phyloP scores from a whole-genome alignment of 1,284 basidiomycete species.

The Chiua sp. region DNA sequence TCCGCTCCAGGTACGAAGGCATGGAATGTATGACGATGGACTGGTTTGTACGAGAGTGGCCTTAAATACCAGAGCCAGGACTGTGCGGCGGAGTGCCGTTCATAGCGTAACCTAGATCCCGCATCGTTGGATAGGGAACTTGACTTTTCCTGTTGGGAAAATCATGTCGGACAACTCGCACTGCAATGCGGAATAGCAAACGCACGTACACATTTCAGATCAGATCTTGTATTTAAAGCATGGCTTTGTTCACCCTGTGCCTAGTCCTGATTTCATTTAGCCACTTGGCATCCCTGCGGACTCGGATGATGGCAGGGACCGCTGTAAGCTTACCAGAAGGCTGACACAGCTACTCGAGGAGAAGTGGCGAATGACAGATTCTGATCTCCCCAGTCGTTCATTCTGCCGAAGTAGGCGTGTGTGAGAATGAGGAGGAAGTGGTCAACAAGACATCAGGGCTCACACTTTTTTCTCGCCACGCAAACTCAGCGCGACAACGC shows the following conservation, averaged over 20 bases:
- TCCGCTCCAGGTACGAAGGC: constrained; percentile 48
- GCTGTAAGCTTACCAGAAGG: constrained; percentile 19
- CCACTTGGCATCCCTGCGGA: constrained; percentile 38
- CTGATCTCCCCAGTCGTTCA: constrained; percentile 10
- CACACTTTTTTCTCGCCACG: constrained; percentile 16
- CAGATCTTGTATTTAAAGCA: constrained; percentile 42
- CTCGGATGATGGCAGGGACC: constrained; percentile 27
- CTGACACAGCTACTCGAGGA: constrained; percentile 28
- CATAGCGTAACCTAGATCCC: constrained; percentile 42
- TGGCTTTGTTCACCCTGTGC: constrained; percentile 35
- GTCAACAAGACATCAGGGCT: constrained; percentile 26
- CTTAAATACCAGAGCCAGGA: constrained; percentile 35
- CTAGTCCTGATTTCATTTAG: constrained; percentile 44
- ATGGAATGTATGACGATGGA: constrained; percentile 37
- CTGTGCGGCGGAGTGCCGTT: constrained; percentile 38
- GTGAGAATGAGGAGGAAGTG: constrained; percentile 29
- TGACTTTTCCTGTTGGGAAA: constrained; percentile 44
- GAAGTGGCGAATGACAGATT: constrained; percentile 31
- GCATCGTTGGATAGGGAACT: constrained; percentile 40
- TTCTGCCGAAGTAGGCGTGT: constrained; percentile 19
- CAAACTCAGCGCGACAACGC: constrained; percentile 22
- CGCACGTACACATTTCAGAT: constrained; percentile 39
- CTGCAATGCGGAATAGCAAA: constrained; percentile 38
- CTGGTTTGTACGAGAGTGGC: constrained; percentile 9
- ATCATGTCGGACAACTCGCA: constrained; percentile 37